Conservation (phyloP, 345 rosid genomes). For the Acer campestre region DNA sequence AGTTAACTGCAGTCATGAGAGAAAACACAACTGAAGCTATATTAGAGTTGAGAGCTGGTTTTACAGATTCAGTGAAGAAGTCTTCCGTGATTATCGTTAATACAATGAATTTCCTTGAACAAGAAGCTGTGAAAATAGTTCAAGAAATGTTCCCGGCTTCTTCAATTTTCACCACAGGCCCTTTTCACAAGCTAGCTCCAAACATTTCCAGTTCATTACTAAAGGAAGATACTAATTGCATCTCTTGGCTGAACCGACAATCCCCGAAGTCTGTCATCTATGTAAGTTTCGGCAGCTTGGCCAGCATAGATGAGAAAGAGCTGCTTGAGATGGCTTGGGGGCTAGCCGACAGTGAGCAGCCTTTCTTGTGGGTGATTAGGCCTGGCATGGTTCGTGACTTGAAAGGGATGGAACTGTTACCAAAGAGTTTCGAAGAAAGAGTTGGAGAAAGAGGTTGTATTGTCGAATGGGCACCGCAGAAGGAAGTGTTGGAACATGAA, state of each 20-base stretch:
- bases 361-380: constrained; percentile 40
- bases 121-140: constrained; percentile 3
- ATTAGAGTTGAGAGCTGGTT: constrained; percentile 6
- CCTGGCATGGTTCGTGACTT: constrained; percentile 17
- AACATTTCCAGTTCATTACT: constrained; percentile 3
- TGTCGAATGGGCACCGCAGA: constrained; percentile 40
- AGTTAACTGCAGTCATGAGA: background rate
- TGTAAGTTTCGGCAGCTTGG: constrained; percentile 36
- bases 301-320: constrained; percentile 23
- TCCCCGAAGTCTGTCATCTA: constrained; percentile 24
- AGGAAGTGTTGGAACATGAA: constrained; percentile 26
- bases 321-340: constrained; percentile 32
- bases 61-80: background rate
- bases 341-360: constrained; percentile 27
- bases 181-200: constrained; percentile 30
- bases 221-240: constrained; percentile 27
- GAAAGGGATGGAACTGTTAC: constrained; percentile 17
- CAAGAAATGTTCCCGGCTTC: constrained; percentile 1
- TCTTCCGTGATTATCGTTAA: constrained; percentile 28
- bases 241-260: constrained; percentile 35
- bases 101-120: constrained; percentile 31
- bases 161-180: constrained; percentile 24
- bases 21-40: background rate
- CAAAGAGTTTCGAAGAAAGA: constrained; percentile 10
- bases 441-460: constrained; percentile 29